Evolutionary conservation across 176 grass and related monocot species (phyloP).

Genomic region (Zoysia pacifica): DNA sequence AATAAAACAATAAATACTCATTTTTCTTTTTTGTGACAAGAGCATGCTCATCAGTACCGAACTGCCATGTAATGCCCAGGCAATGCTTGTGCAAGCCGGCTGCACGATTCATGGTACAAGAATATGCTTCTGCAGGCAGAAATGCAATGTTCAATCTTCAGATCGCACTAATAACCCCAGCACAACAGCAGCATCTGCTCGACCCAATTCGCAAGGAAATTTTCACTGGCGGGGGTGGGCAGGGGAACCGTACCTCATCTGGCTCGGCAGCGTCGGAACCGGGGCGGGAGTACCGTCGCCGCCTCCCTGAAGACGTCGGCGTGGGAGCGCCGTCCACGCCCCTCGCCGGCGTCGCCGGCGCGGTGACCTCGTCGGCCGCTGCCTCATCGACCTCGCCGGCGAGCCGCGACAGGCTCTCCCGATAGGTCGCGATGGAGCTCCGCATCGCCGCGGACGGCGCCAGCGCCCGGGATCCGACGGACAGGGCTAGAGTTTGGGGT

Average conservation of each 20-base stretch:
- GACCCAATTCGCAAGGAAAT: neutral
- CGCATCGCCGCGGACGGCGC: constrained; percentile 49
- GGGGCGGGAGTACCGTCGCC: constrained; percentile 46
- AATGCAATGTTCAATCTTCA: neutral
- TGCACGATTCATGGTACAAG: neutral
- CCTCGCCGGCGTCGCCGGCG: neutral
- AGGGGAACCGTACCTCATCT: constrained; percentile 52
- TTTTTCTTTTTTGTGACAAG: neutral
- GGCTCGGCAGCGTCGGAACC: constrained; percentile 49
- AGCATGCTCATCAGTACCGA: neutral
- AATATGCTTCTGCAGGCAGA: neutral
- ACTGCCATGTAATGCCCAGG: neutral
- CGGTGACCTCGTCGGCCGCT: constrained; percentile 56
- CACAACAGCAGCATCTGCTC: neutral
- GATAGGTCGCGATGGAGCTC: constrained; percentile 80
- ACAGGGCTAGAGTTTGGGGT: constrained; percentile 23
- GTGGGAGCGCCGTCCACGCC: constrained; percentile 16
- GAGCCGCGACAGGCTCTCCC: constrained; percentile 86
- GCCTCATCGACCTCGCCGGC: constrained; percentile 80
- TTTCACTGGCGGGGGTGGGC: neutral
- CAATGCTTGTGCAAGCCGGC: neutral
- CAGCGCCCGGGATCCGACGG: constrained; percentile 21
- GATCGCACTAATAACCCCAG: neutral
- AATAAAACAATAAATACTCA: neutral
- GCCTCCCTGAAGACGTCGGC: constrained; percentile 35